Base-by-base conservation (phyloP, 179 eudicot genomes). In the Gypsophila paniculata region DNA sequence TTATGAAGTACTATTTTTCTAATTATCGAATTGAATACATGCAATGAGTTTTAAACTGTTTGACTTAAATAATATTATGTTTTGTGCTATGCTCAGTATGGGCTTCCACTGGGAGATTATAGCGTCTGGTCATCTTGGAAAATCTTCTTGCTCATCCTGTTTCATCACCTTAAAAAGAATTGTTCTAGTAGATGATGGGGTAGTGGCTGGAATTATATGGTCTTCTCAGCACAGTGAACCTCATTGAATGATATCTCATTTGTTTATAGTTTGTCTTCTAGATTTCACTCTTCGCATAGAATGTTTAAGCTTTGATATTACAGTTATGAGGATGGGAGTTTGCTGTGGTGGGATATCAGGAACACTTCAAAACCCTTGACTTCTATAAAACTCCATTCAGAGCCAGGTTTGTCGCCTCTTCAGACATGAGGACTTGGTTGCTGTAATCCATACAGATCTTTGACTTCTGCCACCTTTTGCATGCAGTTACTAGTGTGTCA, bases 271-370 rank as follows among this genome's bases (percentile, higher is more conserved):
- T 17, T 59, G 5, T 32, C 15, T 52, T 32, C 34, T 2, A 18
- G 2, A 48, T 39, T 13, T 42, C 66, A 25, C 18, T 23, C 6
- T 26, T 57, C 9, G 7, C 67, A 17, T 36, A 58, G 44, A 63
- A 18, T 71, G 71, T 71, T 65, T 63, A 29, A 64, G 14, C 8
- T 34, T 68, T 78, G 17, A 65, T 54, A 26, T 38, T n/a, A 25
- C 73, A 90, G 96, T 64, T 91, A 87, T 55, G 96, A 93, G 76
- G 97, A 93, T 74, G 98, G 98, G 57, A 80, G 87, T 51, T 86
- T 90, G 85, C 79, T 63, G 25, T 93, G 91, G 96, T 93, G 98
- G 96, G 98, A 93, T 79, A 76, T 89, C 66, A 90, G 98, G 76
- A 88, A 85, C 80, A 73, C 90, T 5, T 76, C 65, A 17, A 76